phyloP scores from a whole-genome alignment of 2,329 filamentous ascomycete species.

The Pyrenochaeta sp. region DNA sequence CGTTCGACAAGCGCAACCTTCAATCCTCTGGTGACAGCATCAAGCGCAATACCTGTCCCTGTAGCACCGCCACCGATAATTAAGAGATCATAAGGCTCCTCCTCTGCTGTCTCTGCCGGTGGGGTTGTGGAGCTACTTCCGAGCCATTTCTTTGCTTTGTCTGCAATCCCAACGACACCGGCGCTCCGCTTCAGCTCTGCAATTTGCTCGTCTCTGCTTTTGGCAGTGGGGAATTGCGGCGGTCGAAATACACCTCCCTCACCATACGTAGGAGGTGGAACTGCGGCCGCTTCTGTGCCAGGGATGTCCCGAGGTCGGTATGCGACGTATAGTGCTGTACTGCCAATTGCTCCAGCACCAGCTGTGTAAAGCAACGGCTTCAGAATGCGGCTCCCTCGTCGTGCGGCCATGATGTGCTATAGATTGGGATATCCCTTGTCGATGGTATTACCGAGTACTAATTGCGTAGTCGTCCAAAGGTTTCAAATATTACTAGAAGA shows the following conservation, averaged over 20 bases:
- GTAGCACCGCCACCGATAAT: slow-evolving; percentile 83
- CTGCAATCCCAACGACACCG: slow-evolving; percentile 47
- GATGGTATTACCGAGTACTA: slow-evolving; percentile 7
- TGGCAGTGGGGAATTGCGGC: slow-evolving; percentile 71
- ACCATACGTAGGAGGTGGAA: slow-evolving; percentile 74
- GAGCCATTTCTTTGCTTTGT: slow-evolving; percentile 54
- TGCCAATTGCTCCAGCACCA: slow-evolving; percentile 62
- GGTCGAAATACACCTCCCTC: slow-evolving; percentile 73
- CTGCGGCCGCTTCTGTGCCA: slow-evolving; percentile 71
- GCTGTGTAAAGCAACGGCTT: slow-evolving; percentile 68
- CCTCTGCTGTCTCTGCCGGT: slow-evolving; percentile 42
- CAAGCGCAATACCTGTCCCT: slow-evolving; percentile 80
- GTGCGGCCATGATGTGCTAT: slow-evolving; percentile 41
- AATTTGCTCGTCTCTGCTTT: slow-evolving; percentile 71
- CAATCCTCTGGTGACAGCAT: slow-evolving; percentile 79
- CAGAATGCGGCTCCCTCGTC: slow-evolving; percentile 57
- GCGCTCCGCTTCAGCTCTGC: slow-evolving; percentile 64
- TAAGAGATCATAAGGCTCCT: slow-evolving; percentile 76
- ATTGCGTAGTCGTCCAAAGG: slow-evolving; percentile 11
- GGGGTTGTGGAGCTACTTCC: slow-evolving; percentile 38
- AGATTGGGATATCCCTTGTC: slow-evolving; percentile 4
- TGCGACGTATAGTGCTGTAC: slow-evolving; percentile 66
- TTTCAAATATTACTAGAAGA: slow-evolving; percentile 13
- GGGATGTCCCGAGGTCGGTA: slow-evolving; percentile 78
- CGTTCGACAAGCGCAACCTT: slow-evolving; percentile 83